phyloP scores from a whole-genome alignment of 768 basidiomycete species.

The Lentinula guzmanii region DNA sequence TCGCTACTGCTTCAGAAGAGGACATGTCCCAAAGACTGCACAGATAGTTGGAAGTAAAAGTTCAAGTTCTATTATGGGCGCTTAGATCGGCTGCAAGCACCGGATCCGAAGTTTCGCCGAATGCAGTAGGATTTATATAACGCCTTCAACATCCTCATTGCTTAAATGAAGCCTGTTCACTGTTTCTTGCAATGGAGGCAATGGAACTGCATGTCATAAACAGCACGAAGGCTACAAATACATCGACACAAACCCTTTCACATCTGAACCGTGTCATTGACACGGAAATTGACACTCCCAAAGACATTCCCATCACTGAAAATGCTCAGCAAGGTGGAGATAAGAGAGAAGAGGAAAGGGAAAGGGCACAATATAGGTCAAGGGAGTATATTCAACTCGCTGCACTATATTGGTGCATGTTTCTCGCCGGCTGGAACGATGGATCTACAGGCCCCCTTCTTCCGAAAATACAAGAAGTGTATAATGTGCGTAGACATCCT shows the following conservation, averaged over 20 bases:
- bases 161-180: not conserved
- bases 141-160: too few species aligned
- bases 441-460: constrained; percentile 69
- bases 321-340: too few species aligned
- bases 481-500: constrained; percentile 1
- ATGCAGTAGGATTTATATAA: not conserved
- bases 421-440: constrained; percentile 76
- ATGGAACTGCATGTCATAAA: not conserved
- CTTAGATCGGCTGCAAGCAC: not conserved
- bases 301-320: not conserved
- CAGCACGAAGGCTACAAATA: not conserved
- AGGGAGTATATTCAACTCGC: constrained; percentile 38
- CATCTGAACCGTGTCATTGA: not conserved
- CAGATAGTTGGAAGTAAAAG: not conserved
- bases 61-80: not conserved
- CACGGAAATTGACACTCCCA: not conserved
- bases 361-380: not conserved
- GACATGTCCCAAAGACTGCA: not conserved
- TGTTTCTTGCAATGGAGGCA: not conserved
- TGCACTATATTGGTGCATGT: constrained; percentile 49
- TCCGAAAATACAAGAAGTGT: constrained; percentile 53
- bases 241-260: not conserved
- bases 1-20: constrained; percentile 34
- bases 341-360: not conserved
- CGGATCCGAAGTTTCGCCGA: not conserved